phyloP scores from a whole-genome alignment of 352 stramenopile genomes.

The Phytophthora parvispora region DNA sequence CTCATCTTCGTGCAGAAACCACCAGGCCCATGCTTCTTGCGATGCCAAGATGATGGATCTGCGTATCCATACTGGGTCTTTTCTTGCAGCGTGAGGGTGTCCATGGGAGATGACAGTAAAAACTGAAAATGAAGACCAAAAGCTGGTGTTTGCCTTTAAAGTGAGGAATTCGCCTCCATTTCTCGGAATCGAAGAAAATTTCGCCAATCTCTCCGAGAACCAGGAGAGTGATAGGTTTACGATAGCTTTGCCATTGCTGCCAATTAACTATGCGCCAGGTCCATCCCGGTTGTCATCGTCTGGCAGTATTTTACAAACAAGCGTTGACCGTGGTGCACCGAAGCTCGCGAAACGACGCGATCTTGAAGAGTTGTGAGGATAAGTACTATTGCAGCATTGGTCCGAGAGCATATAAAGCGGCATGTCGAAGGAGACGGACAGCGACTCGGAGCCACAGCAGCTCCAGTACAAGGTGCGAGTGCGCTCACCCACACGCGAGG shows the following conservation, averaged over 20 bases:
- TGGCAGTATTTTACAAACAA: no score
- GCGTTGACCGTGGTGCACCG: background rate
- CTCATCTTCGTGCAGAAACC: background rate
- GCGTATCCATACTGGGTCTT: background rate
- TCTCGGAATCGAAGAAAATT: no score
- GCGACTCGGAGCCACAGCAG: conserved; percentile 83
- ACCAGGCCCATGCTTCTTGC: background rate
- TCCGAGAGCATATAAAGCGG: background rate
- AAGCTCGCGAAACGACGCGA: conserved; percentile 30
- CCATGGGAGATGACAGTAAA: no score
- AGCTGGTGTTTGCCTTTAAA: no score
- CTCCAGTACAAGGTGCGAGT: conserved; percentile 87
- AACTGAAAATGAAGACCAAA: no score
- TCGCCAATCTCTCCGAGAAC: no score
- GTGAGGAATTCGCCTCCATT: no score
- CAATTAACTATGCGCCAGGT: no score
- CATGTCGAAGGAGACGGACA: conserved; percentile 91
- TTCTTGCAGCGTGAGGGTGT: background rate
- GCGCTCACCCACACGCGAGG: no score
- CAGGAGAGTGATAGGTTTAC: no score
- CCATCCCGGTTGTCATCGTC: no score
- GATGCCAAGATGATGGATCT: background rate
- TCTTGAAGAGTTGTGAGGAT: conserved; percentile 17
- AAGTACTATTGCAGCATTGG: background rate
- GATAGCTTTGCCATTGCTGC: no score